Conservation (phyloP, 306 rosid species). For the Alnus rubra region DNA sequence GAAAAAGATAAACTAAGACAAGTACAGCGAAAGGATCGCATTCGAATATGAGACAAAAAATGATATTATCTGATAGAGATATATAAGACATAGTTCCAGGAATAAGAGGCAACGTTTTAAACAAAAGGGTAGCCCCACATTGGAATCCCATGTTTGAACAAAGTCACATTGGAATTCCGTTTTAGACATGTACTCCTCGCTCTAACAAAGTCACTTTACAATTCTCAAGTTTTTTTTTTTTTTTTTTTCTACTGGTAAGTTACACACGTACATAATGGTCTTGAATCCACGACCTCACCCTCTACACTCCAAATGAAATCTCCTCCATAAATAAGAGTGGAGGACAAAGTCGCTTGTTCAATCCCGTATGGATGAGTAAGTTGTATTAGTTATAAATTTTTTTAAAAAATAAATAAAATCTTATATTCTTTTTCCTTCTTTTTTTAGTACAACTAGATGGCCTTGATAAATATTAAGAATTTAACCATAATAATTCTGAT, state of each 20-base stretch:
- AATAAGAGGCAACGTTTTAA: no score
- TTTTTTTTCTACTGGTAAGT: not conserved
- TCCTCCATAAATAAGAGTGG: not conserved
- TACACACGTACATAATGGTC: not conserved
- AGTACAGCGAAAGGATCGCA: no score
- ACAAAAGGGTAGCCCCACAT: no score
- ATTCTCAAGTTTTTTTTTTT: not conserved
- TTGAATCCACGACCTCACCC: not conserved
- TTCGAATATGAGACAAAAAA: no score
- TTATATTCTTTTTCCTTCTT: no score
- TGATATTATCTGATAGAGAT: no score
- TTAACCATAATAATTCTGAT: constrained; percentile 7
- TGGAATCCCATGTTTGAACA: no score
- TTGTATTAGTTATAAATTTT: not conserved
- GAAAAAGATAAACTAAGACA: no score
- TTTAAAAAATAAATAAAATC: no score
- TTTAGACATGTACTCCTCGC: not conserved
- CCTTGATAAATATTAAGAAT: constrained; percentile 5
- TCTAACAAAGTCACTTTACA: not conserved
- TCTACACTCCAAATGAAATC: not conserved
- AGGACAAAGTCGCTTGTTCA: not conserved
- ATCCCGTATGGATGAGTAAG: not conserved
- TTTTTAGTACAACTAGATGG: not conserved
- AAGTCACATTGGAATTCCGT: no score
- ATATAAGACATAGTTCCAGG: no score